Evolutionary conservation across 306 rosid species (phyloP).

Genomic region (Herpetospermum pedunculosum): DNA sequence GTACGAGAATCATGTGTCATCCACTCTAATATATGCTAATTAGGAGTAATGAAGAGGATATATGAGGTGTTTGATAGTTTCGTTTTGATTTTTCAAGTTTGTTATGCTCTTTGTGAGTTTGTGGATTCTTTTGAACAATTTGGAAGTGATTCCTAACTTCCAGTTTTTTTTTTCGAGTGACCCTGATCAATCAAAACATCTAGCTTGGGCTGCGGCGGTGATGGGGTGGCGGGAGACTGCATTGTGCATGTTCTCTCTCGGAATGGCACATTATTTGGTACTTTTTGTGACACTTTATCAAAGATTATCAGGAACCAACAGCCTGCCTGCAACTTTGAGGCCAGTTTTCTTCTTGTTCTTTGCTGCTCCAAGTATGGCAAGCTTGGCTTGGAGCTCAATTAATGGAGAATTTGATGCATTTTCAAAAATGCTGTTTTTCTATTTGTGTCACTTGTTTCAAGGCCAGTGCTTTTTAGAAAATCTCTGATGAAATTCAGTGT

Average conservation of each 20-base stretch:
- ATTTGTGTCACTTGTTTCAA: conserved; percentile 16
- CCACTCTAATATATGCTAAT: neutral
- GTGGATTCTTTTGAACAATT: neutral
- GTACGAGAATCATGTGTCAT: conserved; percentile 19
- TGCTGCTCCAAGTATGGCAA: conserved; percentile 24
- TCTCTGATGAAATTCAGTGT: conserved; percentile 22
- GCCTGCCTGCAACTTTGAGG: conserved; percentile 11
- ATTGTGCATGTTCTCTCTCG: conserved; percentile 16
- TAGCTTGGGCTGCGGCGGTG: conserved; percentile 32
- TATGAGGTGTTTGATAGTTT: neutral
- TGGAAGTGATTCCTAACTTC: neutral
- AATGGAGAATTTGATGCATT: conserved; percentile 13
- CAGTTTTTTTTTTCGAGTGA: conserved; percentile 37
- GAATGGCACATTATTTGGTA: conserved; percentile 24
- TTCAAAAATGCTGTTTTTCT: conserved; percentile 24
- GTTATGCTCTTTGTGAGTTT: neutral
- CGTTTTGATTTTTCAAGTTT: neutral
- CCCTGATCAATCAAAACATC: conserved; percentile 95
- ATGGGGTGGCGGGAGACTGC: conserved; percentile 22
- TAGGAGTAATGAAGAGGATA: neutral
- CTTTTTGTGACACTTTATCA: conserved; percentile 27
- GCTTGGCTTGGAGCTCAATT: conserved; percentile 24
- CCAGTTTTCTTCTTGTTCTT: conserved; percentile 24
- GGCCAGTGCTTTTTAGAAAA: conserved; percentile 19
- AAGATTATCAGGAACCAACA: conserved; percentile 11